Evolutionary conservation across 345 rosid species (phyloP).

Genomic region (Reutealis trisperma): DNA sequence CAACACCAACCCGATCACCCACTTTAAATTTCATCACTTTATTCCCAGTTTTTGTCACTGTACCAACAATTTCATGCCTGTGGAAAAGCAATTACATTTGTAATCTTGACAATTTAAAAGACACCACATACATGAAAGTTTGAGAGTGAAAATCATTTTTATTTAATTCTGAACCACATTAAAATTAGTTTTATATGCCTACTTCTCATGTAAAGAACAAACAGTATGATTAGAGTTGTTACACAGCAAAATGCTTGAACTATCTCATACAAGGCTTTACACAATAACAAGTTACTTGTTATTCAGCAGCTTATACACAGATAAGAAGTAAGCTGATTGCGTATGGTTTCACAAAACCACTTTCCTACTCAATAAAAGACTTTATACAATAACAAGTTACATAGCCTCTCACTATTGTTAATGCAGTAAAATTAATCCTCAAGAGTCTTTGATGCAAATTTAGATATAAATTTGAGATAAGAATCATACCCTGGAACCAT

Average conservation of each 20-base stretch:
- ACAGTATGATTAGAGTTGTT: too few relatives aligned
- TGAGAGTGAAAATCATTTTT: too few relatives aligned
- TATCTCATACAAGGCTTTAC: too few relatives aligned
- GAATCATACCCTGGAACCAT: conserved; percentile 78
- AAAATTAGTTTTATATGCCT: too few relatives aligned
- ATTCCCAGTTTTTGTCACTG: conserved; percentile 59
- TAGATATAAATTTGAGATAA: neutral
- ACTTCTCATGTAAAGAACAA: neutral
- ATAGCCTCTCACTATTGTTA: too few relatives aligned
- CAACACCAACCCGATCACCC: conserved; percentile 78
- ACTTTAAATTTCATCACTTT: conserved; percentile 65
- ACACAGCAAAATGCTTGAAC: too few relatives aligned
- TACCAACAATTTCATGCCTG: conserved; percentile 89
- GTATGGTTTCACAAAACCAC: too few relatives aligned
- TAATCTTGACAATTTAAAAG: conserved; percentile 1
- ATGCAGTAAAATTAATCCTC: neutral
- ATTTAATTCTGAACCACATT: neutral
- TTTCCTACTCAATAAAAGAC: too few relatives aligned
- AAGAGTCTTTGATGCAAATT: neutral
- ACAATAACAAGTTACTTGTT: too few relatives aligned
- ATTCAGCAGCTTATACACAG: too few relatives aligned
- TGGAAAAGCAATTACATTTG: conserved; percentile 5
- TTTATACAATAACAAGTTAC: neutral
- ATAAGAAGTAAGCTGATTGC: too few relatives aligned
- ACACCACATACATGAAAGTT: neutral